Percentiles rank a stretch among this genome's conserved stretches.
These are phyloP conservation scores for Melocanna baccifera DNA, from an alignment of 176 grass and related monocot genomes.

Conservation along the genomic window DNA sequence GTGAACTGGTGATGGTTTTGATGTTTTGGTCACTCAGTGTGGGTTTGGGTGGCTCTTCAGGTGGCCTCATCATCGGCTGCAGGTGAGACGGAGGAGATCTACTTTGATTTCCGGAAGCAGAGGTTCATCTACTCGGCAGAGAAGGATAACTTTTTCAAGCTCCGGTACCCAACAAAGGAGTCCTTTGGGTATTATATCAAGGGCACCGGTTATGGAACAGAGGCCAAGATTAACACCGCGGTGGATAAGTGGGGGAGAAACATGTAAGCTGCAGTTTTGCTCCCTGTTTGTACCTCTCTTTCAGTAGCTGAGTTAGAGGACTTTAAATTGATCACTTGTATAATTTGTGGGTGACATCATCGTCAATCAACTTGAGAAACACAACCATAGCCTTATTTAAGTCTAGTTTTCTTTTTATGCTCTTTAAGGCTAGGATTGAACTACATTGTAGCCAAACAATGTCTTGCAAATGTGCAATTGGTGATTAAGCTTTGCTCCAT, in stretches of 20 bases:
- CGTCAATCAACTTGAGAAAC: neutral
- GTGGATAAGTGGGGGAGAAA: slow-evolving; percentile 97
- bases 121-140: slow-evolving; percentile 71
- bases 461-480: neutral
- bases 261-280: slow-evolving; percentile 60
- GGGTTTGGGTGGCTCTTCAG: slow-evolving; percentile 34
- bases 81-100: slow-evolving; percentile 74
- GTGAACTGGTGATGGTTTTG: neutral
- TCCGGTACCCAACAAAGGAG: slow-evolving; percentile 85
- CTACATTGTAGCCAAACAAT: neutral
- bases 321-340: slow-evolving; percentile 2
- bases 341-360: neutral
- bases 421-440: neutral
- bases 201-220: slow-evolving; percentile 86
- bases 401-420: neutral
- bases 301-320: slow-evolving; percentile 14
- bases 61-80: slow-evolving; percentile 58
- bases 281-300: neutral
- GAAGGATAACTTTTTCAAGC: slow-evolving; percentile 80
- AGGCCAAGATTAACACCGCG: slow-evolving; percentile 70
- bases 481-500: neutral
- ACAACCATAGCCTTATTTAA: neutral
- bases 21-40: neutral
- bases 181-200: slow-evolving; percentile 62
- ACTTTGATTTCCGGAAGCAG: slow-evolving; percentile 98